Evolutionary conservation across 192 early-diverging fungal species (phyloP).

Genomic region (Podila epigama): DNA sequence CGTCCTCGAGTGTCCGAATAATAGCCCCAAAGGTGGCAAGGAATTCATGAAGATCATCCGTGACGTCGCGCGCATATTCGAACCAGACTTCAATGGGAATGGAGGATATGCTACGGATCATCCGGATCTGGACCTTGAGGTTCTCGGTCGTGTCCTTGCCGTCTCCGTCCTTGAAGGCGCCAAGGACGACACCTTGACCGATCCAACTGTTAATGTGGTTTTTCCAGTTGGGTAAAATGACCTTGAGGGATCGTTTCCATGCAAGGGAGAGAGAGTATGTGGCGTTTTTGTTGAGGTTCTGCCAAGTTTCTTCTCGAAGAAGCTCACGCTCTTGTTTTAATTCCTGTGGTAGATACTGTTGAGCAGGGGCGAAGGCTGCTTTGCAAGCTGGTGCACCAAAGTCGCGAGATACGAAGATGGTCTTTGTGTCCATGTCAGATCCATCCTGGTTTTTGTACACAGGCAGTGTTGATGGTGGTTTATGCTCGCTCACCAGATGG

Average conservation of each 20-base stretch:
- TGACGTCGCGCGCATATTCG: slow-evolving; percentile 19
- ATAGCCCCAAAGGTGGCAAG: slow-evolving; percentile 21
- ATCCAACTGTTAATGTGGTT: slow-evolving; percentile 27
- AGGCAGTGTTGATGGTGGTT: background rate
- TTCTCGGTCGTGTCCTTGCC: slow-evolving; percentile 11
- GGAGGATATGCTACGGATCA: slow-evolving; percentile 38
- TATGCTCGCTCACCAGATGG: background rate
- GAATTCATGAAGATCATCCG: slow-evolving; percentile 19
- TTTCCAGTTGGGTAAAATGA: slow-evolving; percentile 36
- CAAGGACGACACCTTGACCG: slow-evolving; percentile 38
- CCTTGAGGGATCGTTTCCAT: slow-evolving; percentile 30
- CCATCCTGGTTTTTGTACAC: slow-evolving; percentile 40
- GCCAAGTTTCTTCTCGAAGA: slow-evolving; percentile 4
- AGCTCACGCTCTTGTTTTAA: slow-evolving; percentile 17
- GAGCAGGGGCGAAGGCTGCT: background rate
- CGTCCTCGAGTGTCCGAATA: slow-evolving; percentile 18
- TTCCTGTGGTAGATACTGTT: slow-evolving; percentile 4
- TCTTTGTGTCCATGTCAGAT: slow-evolving; percentile 26
- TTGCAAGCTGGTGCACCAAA: slow-evolving; percentile 18
- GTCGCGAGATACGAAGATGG: slow-evolving; percentile 33
- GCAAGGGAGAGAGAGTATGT: slow-evolving; percentile 10
- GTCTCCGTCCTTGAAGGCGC: slow-evolving; percentile 12
- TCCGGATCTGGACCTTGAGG: slow-evolving; percentile 30
- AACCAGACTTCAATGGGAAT: slow-evolving; percentile 50
- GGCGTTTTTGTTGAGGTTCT: background rate